Evolutionary conservation across 2,329 filamentous ascomycete genomes (phyloP).

Genomic region (Diplodia mutila): DNA sequence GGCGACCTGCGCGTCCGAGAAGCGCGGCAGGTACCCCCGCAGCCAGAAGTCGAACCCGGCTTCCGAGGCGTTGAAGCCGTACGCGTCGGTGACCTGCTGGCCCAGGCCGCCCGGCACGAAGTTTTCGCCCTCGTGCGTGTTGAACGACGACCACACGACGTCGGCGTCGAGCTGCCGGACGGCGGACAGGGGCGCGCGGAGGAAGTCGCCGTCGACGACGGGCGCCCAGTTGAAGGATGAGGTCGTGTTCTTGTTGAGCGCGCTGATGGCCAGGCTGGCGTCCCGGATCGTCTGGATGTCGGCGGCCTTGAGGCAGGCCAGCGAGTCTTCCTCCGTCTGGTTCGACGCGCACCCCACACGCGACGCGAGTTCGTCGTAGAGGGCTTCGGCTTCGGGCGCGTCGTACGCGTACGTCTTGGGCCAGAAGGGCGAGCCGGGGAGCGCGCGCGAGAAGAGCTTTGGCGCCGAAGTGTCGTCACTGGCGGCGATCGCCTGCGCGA

Average conservation of each 20-base stretch:
- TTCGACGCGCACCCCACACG: constrained; percentile 51
- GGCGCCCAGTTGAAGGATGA: constrained; percentile 64
- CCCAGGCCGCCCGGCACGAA: constrained; percentile 60
- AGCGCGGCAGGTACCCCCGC: constrained; percentile 55
- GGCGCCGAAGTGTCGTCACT: constrained; percentile 38
- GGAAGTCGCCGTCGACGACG: constrained; percentile 61
- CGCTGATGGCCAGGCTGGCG: constrained; percentile 56
- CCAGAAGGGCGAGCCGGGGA: constrained; percentile 62
- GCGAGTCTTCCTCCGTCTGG: constrained; percentile 37
- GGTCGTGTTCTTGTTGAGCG: constrained; percentile 57
- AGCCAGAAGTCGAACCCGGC: constrained; percentile 60
- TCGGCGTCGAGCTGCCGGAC: constrained; percentile 51
- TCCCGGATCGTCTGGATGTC: constrained; percentile 59
- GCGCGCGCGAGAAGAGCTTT: constrained; percentile 54
- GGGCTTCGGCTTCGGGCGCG: constrained; percentile 53
- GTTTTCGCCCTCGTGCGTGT: constrained; percentile 65
- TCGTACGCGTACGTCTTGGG: constrained; percentile 61
- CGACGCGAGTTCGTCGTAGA: constrained; percentile 54
- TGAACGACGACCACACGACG: constrained; percentile 60
- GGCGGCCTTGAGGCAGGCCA: constrained; percentile 59
- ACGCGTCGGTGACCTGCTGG: constrained; percentile 35
- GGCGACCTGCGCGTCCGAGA: constrained; percentile 47
- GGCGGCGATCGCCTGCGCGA: constrained; percentile 57
- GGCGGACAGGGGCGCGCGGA: constrained; percentile 54
- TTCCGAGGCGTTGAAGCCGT: constrained; percentile 55